Evolutionary conservation across 1,284 basidiomycete genomes (phyloP).

Genomic region (Sanghuangporus sanghuang): DNA sequence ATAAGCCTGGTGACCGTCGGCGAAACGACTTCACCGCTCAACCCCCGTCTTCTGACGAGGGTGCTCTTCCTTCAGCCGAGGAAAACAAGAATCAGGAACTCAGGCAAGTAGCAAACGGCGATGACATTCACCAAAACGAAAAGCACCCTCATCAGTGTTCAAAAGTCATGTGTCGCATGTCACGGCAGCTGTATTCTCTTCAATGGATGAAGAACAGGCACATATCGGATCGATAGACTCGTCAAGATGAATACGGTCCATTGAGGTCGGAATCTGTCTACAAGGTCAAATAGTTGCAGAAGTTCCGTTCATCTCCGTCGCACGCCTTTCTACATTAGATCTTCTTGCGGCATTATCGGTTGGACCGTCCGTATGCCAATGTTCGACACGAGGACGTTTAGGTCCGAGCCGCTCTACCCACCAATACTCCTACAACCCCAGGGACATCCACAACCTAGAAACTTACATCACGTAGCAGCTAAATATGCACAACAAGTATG

Average conservation of each 20-base stretch:
- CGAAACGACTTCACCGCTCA: no score
- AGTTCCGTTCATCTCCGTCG: conserved; percentile 63
- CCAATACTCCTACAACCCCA: no score
- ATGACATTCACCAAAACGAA: conserved; percentile 36
- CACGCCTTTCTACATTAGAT: conserved; percentile 1
- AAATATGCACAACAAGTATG: no score
- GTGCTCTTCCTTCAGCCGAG: conserved; percentile 28
- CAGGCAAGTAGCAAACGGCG: conserved; percentile 17
- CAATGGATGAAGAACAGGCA: conserved; percentile 32
- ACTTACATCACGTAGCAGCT: no score
- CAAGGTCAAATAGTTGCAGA: conserved; percentile 64
- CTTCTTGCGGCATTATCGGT: conserved; percentile 53
- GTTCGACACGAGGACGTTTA: conserved; percentile 66
- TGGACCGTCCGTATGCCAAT: conserved; percentile 61
- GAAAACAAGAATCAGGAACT: conserved; percentile 5
- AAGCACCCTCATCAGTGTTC: conserved; percentile 62
- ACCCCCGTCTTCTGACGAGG: conserved; percentile 41
- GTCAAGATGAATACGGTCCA: conserved; percentile 69
- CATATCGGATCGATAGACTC: conserved; percentile 75
- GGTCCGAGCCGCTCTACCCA: no score
- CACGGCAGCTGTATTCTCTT: conserved; percentile 53
- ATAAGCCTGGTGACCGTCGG: no score
- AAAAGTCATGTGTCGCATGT: conserved; percentile 73
- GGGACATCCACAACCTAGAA: no score
- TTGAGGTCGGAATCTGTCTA: conserved; percentile 59